Evolutionary conservation across 768 basidiomycete genomes (phyloP).

Genomic region (Galerina sulciceps): DNA sequence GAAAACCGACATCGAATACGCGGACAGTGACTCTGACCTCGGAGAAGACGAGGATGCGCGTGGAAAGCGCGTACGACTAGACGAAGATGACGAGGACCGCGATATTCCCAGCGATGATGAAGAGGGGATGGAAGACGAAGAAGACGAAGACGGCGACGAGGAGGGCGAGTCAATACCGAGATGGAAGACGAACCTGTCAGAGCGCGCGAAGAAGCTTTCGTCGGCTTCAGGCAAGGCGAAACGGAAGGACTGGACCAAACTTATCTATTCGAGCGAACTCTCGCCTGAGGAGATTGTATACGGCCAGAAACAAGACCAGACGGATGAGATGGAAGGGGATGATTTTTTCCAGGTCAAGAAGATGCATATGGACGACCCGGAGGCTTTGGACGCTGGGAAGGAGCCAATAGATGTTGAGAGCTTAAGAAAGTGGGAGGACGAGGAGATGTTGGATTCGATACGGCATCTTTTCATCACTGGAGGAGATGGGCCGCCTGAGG

Average conservation of each 20-base stretch:
- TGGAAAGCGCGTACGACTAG: conserved; percentile 42
- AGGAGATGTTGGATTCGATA: conserved; percentile 85
- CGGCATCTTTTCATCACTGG: conserved; percentile 92
- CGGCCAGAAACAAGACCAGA: conserved; percentile 35
- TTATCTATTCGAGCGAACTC: conserved; percentile 77
- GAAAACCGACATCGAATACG: conserved; percentile 60
- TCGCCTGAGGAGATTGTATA: conserved; percentile 70
- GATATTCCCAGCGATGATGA: conserved; percentile 54
- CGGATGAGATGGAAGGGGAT: conserved; percentile 58
- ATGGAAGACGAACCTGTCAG: conserved; percentile 76
- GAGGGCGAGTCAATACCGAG: conserved; percentile 50
- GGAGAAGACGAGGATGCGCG: conserved; percentile 48
- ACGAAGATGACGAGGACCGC: conserved; percentile 50
- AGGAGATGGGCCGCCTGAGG: conserved; percentile 37
- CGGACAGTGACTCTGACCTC: conserved; percentile 80
- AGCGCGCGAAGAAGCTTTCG: conserved; percentile 43
- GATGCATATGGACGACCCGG: conserved; percentile 41
- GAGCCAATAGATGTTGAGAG: conserved; percentile 51
- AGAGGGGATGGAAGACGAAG: conserved; percentile 49
- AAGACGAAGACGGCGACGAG: conserved; percentile 45
- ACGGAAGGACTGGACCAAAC: conserved; percentile 78
- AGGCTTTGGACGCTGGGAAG: conserved; percentile 74
- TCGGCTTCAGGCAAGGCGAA: conserved; percentile 41
- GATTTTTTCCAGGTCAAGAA: conserved; percentile 75
- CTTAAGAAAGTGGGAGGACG: conserved; percentile 81